phyloP scores from a whole-genome alignment of 2,329 filamentous ascomycete genomes.

The Fonsecaea monophora region DNA sequence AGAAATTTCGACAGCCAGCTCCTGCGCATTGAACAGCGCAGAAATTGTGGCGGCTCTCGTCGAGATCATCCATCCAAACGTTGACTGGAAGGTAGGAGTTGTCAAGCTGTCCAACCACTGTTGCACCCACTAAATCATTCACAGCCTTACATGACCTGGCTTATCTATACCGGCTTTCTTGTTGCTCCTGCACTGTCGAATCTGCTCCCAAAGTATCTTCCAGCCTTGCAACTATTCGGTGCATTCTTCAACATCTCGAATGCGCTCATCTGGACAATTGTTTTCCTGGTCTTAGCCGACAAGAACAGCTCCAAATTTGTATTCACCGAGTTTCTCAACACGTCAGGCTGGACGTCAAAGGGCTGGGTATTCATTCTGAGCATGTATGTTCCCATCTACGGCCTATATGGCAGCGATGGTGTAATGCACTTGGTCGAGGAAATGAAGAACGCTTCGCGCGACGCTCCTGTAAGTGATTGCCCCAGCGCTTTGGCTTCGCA shows the following conservation, averaged over 20 bases:
- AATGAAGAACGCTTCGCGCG: slow-evolving; percentile 62
- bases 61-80: slow-evolving; percentile 32
- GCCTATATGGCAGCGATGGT: slow-evolving; percentile 67
- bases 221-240: slow-evolving; percentile 33
- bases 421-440: slow-evolving; percentile 59
- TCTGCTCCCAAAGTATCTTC: slow-evolving; percentile 33
- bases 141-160: slow-evolving; percentile 36
- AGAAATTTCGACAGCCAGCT: slow-evolving; percentile 35
- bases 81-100: slow-evolving; percentile 31
- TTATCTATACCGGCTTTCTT: slow-evolving; percentile 36
- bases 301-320: slow-evolving; percentile 52
- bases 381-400: slow-evolving; percentile 73
- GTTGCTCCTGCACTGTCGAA: slow-evolving; percentile 34
- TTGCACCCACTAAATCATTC: slow-evolving; percentile 12
- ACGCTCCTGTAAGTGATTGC: slow-evolving; percentile 31
- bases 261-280: slow-evolving; percentile 33
- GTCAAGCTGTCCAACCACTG: neutral
- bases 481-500: slow-evolving; percentile 49
- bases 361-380: slow-evolving; percentile 67
- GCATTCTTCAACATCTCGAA: slow-evolving; percentile 36
- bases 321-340: slow-evolving; percentile 62
- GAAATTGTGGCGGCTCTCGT: slow-evolving; percentile 35
- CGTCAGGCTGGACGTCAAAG: slow-evolving; percentile 49
- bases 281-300: slow-evolving; percentile 36
- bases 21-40: slow-evolving; percentile 36